Base-by-base conservation (phyloP, 75 land plant species). In the Selaginella moellendorffii region DNA sequence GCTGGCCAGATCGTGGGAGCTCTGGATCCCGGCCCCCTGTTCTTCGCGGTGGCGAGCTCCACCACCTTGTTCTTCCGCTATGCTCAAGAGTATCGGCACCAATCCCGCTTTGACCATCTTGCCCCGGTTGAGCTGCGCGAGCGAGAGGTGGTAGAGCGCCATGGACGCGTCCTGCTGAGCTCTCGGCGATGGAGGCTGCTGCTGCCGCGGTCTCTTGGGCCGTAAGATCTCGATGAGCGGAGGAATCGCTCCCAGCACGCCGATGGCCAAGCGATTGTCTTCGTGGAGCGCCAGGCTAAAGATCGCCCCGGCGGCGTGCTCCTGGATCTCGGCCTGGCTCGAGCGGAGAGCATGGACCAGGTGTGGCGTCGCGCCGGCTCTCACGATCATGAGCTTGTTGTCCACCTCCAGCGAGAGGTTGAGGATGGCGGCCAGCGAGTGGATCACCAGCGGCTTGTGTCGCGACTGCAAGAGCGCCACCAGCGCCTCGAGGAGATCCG, bases 231-330 rank as follows among this genome's bases (percentile, higher is more conserved):
- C 74, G 53, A 89, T 31, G 52, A 89, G 68, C 53, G 90, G 90
- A 62, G 71, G 87, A 28, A 88, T 54, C 30, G 87, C 86, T 0
- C 88, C 84, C 25, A 88, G 68, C 0, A 82, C 84, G 0, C 90
- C 95, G 19, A 88, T 78, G 1, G 84, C 87, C 62, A 76, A 75
- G 66, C 74, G 81, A 76, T 88, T 88, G 8, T 81, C 87, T 29
- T 88, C 95, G n/a, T 79, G 77, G 1, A 88, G 36, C 8, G 87
- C 81, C 5, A 88, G 73, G 63, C 87, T 86, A 63, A 86, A 88
- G 31, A 86, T 46, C 2, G 78, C 83, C 1, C 91, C 95, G 24
- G 95, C 87, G 14, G 84, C 84, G 64, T 83, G 90, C 54, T 88
- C 87, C 64, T 79, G 82, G 12, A 83, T 64, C 8, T 42, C 36